phyloP scores from a whole-genome alignment of 2,329 filamentous ascomycete genomes.

The Dendrostoma leiphaemia region DNA sequence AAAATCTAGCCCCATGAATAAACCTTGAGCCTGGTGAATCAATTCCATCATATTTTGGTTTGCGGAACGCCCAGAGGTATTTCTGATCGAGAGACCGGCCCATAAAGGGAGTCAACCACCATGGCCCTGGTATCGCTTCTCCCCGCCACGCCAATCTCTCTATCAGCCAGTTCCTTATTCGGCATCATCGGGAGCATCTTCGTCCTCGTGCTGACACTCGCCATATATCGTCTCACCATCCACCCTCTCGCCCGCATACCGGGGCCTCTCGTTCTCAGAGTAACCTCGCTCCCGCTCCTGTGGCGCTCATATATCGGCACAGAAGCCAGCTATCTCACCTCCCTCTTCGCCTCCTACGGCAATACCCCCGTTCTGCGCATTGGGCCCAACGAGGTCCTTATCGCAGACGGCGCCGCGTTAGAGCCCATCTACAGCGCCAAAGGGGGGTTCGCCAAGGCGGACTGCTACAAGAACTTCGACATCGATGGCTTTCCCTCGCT shows the following conservation, averaged over 20 bases:
- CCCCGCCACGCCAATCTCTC: too few species aligned
- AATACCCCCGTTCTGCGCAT: slow-evolving; percentile 31
- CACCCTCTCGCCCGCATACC: slow-evolving; percentile 1
- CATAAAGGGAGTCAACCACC: too few species aligned
- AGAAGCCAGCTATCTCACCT: slow-evolving; percentile 7
- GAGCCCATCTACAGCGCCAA: slow-evolving; percentile 48
- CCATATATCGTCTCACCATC: background rate
- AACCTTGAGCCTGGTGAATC: too few species aligned
- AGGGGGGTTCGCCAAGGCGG: slow-evolving; percentile 52
- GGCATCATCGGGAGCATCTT: too few species aligned
- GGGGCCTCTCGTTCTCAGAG: slow-evolving; percentile 2
- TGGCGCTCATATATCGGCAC: slow-evolving; percentile 9
- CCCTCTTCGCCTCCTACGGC: background rate
- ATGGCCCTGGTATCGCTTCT: too few species aligned
- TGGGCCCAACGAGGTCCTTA: slow-evolving; percentile 37
- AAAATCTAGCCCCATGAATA: too few species aligned
- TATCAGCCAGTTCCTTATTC: too few species aligned
- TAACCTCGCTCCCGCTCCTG: background rate
- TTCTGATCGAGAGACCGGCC: too few species aligned
- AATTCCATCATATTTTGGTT: too few species aligned
- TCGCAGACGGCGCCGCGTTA: slow-evolving; percentile 43
- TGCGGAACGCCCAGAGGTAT: too few species aligned
- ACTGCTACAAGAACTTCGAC: slow-evolving; percentile 54
- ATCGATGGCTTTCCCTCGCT: slow-evolving; percentile 54
- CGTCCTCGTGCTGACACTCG: background rate